These are phyloP conservation scores for Ilyonectria mors-panacis DNA, from an alignment of 2,329 filamentous ascomycete genomes.

Conservation along the genomic window DNA sequence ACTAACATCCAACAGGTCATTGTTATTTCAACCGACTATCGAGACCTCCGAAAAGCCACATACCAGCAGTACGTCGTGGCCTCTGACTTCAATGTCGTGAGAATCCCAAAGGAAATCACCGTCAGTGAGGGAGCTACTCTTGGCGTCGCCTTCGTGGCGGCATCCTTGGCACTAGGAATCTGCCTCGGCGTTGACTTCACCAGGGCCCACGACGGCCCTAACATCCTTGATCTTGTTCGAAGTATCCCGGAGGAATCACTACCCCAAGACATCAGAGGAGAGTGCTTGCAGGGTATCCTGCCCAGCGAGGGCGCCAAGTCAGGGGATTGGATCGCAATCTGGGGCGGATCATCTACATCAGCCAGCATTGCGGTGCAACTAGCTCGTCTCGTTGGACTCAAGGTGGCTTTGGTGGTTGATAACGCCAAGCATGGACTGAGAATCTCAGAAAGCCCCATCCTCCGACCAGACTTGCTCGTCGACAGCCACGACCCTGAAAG, in stretches of 20 bases:
- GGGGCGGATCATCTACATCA: slow-evolving; percentile 82
- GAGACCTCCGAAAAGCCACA: slow-evolving; percentile 79
- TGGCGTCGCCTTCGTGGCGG: slow-evolving; percentile 81
- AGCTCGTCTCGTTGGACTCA: slow-evolving; percentile 75
- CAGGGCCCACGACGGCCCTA: slow-evolving; percentile 66
- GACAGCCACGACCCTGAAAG: slow-evolving; percentile 77
- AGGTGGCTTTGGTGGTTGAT: slow-evolving; percentile 77
- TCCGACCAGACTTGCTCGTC: slow-evolving; percentile 74
- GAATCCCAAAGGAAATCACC: slow-evolving; percentile 68
- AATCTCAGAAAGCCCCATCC: slow-evolving; percentile 62
- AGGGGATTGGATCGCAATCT: slow-evolving; percentile 81
- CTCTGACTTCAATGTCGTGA: slow-evolving; percentile 75
- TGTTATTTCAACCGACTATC: slow-evolving; percentile 81
- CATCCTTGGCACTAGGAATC: slow-evolving; percentile 76
- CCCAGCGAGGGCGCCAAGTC: slow-evolving; percentile 66
- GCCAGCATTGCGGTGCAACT: slow-evolving; percentile 78
- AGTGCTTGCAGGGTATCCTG: slow-evolving; percentile 72
- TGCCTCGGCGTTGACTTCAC: slow-evolving; percentile 79
- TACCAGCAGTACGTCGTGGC: slow-evolving; percentile 80
- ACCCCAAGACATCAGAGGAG: slow-evolving; percentile 72
- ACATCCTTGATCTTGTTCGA: slow-evolving; percentile 69
- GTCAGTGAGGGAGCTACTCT: slow-evolving; percentile 72
- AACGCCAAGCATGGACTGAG: slow-evolving; percentile 75
- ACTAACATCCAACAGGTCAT: slow-evolving; percentile 61
- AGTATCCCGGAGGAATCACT: slow-evolving; percentile 62